Conservation (phyloP, 1,284 basidiomycete genomes). For the Sphagnurus paluster region DNA sequence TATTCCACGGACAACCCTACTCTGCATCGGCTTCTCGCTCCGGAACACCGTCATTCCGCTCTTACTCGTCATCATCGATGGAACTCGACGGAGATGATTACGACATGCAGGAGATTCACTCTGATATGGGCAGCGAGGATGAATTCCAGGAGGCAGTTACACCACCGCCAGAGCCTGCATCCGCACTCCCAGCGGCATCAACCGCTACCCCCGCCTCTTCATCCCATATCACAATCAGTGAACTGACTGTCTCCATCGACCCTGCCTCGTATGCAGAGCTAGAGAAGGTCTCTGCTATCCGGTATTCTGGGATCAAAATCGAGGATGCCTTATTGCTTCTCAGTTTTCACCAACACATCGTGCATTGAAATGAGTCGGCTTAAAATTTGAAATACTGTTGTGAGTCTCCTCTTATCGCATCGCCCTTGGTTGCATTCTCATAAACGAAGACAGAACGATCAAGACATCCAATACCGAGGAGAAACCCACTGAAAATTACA, state of each 20-base stretch:
- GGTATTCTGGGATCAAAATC: conserved; percentile 41
- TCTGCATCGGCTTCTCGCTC: conserved; percentile 48
- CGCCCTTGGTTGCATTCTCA: neutral
- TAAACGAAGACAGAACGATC: conserved; percentile 7
- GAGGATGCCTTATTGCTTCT: conserved; percentile 66
- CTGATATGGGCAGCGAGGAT: conserved; percentile 62
- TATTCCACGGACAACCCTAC: conserved; percentile 32
- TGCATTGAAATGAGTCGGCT: conserved; percentile 40
- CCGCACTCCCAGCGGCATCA: conserved; percentile 39
- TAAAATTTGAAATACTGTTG: conserved; percentile 10
- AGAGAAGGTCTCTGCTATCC: conserved; percentile 41
- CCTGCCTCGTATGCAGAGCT: conserved; percentile 38
- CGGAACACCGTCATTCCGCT: conserved; percentile 46
- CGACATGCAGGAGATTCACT: conserved; percentile 38
- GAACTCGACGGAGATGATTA: conserved; percentile 46
- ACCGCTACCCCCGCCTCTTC: conserved; percentile 23
- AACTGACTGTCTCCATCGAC: conserved; percentile 29
- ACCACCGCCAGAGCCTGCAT: conserved; percentile 59
- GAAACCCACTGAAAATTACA: too few species aligned
- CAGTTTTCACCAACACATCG: conserved; percentile 66
- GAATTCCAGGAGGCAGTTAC: conserved; percentile 72
- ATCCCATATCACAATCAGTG: conserved; percentile 24
- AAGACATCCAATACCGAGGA: conserved; percentile 12
- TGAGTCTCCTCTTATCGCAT: neutral
- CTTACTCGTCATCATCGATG: conserved; percentile 49